A percentile compares a stretch with the other conserved stretches of the same genome.
phyloP scores from a whole-genome alignment of 768 basidiomycete genomes.

The Nevesoporus exiguus region DNA sequence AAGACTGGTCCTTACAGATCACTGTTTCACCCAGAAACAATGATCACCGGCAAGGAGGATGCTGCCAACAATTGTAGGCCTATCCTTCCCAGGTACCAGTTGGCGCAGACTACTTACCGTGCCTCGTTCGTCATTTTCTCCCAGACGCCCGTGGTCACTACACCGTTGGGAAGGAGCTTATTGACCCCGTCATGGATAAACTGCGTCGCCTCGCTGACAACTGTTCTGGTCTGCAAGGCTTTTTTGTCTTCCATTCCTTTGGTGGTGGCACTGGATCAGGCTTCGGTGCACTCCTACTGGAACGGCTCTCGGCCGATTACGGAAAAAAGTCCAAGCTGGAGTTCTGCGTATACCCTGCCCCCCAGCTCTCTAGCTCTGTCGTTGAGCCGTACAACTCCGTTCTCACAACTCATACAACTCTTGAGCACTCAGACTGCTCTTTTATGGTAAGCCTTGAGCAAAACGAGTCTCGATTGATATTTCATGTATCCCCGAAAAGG shows the following conservation, averaged over 20 bases:
- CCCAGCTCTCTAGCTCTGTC: constrained; percentile 90
- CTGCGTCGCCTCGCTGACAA: constrained; percentile 96
- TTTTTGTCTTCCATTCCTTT: constrained; percentile 99
- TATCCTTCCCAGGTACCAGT: neutral
- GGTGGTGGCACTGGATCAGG: constrained; percentile 99
- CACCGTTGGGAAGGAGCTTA: constrained; percentile 97
- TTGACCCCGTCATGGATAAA: constrained; percentile 96
- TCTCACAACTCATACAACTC: constrained; percentile 96
- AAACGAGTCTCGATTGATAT: neutral
- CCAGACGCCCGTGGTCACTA: constrained; percentile 98
- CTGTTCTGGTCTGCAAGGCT: constrained; percentile 97
- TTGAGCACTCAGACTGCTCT: constrained; percentile 99
- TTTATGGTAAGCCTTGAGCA: constrained; percentile 72
- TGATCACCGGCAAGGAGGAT: constrained; percentile 98
- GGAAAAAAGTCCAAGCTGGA: constrained; percentile 99
- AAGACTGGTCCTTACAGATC: constrained; percentile 88
- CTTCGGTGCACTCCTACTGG: constrained; percentile 95
- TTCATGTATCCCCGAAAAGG: constrained; percentile 40
- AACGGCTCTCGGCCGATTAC: constrained; percentile 96
- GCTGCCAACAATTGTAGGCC: constrained; percentile 97
- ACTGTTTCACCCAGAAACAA: constrained; percentile 96
- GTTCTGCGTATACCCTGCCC: constrained; percentile 97
- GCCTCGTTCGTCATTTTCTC: constrained; percentile 6
- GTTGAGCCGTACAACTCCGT: constrained; percentile 99
- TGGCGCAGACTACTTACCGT: constrained; percentile 8